A percentile compares a stretch with the other conserved stretches of the same genome.
These are phyloP conservation scores for Elsinoe arachidis DNA, from an alignment of 2,329 filamentous ascomycete genomes.

Conservation along the genomic window DNA sequence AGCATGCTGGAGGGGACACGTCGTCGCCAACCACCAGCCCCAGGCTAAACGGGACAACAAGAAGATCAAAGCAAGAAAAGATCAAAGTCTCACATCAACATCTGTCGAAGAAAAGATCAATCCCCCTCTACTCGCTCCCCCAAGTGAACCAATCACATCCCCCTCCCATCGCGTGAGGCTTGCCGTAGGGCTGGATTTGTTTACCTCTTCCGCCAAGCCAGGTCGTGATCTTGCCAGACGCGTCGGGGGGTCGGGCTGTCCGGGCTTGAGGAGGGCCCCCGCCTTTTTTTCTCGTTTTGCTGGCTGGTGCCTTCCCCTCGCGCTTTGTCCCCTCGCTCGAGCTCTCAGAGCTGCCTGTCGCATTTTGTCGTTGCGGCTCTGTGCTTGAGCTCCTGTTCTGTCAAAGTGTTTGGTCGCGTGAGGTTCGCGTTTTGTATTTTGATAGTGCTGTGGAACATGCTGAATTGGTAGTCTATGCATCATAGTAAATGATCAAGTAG, in stretches of 20 bases:
- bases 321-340: neutral
- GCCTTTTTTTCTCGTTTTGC: neutral
- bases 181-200: neutral
- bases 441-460: neutral
- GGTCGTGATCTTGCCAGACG: conserved; percentile 5
- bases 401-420: conserved; percentile 1
- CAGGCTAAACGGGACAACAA: too few species aligned
- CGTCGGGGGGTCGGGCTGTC: neutral
- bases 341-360: neutral
- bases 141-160: neutral
- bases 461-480: neutral
- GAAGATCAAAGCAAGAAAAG: too few species aligned
- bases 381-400: neutral
- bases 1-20: too few species aligned
- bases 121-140: too few species aligned
- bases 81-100: too few species aligned
- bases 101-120: neutral
- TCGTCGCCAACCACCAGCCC: too few species aligned
- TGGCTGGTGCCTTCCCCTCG: neutral
- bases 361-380: conserved; percentile 1
- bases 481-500: conserved; percentile 4
- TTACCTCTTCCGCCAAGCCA: neutral
- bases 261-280: neutral
- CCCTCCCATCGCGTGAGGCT: neutral
- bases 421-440: conserved; percentile 1